phyloP scores from a whole-genome alignment of 2,329 filamentous ascomycete species.

The Trichophyton simii region DNA sequence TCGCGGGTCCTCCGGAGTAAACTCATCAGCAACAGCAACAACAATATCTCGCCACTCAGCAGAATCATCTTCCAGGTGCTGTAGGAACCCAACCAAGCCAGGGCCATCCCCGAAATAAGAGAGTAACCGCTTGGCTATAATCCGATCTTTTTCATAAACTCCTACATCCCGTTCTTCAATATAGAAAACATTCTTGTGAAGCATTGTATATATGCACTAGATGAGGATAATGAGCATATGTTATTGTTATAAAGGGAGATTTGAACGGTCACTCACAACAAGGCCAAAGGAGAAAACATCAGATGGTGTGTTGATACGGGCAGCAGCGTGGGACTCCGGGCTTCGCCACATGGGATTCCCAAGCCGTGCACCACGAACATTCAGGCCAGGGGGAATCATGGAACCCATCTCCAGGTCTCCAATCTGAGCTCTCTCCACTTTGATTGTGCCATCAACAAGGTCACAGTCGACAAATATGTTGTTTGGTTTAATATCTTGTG shows the following conservation, averaged over 20 bases:
- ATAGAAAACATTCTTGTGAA: background rate
- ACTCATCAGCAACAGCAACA: background rate
- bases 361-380: conserved; percentile 8
- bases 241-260: background rate
- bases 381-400: conserved; percentile 6
- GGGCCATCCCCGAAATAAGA: conserved; percentile 7
- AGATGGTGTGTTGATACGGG: conserved; percentile 5
- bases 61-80: background rate
- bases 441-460: background rate
- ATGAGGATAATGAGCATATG: background rate
- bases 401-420: conserved; percentile 8
- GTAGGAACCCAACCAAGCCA: background rate
- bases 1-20: background rate
- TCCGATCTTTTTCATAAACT: conserved; percentile 5
- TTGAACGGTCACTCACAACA: conserved; percentile 5
- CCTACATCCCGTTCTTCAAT: background rate
- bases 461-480: conserved; percentile 9
- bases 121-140: conserved; percentile 6
- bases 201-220: background rate
- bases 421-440: conserved; percentile 3
- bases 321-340: conserved; percentile 7
- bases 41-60: background rate
- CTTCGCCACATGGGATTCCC: conserved; percentile 10
- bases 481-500: conserved; percentile 10
- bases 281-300: conserved; percentile 8